Percentiles rank a stretch among this genome's conserved stretches.
phyloP scores from a whole-genome alignment of 768 basidiomycete genomes.

The Calocera viscosa region DNA sequence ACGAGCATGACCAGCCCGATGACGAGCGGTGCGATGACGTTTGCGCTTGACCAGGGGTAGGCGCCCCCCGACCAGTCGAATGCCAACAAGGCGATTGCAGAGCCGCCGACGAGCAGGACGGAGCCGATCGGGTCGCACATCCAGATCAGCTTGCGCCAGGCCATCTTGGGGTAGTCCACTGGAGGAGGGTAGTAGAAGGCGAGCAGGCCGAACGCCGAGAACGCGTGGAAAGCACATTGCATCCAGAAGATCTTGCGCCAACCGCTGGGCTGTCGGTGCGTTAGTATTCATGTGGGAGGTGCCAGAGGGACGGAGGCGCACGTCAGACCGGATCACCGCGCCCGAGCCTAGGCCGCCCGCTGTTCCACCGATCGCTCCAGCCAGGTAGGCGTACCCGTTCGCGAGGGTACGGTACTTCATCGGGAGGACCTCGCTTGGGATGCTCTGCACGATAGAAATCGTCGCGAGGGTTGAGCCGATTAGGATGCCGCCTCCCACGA shows the following conservation, averaged over 20 bases:
- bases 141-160: slow-evolving; percentile 12
- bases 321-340: slow-evolving; percentile 4
- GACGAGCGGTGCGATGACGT: slow-evolving; percentile 11
- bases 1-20: slow-evolving; percentile 12
- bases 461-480: slow-evolving; percentile 13
- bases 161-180: slow-evolving; percentile 9
- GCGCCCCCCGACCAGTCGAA: slow-evolving; percentile 13
- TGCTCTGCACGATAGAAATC: slow-evolving; percentile 15
- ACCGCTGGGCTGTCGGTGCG: slow-evolving; percentile 7
- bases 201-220: slow-evolving; percentile 4
- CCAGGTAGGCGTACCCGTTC: slow-evolving; percentile 12
- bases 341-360: slow-evolving; percentile 5
- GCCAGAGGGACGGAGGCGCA: not conserved
- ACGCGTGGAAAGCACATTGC: slow-evolving; percentile 10
- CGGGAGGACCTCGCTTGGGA: slow-evolving; percentile 13
- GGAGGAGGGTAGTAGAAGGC: slow-evolving; percentile 2
- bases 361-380: slow-evolving; percentile 9
- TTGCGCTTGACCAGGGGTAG: slow-evolving; percentile 10
- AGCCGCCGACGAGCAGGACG: slow-evolving; percentile 7
- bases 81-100: slow-evolving; percentile 9
- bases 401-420: slow-evolving; percentile 14
- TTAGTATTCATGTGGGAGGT: not conserved
- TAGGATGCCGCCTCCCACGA: slow-evolving; percentile 14
- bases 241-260: slow-evolving; percentile 15
- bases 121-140: slow-evolving; percentile 13